A percentile compares a stretch with the other conserved stretches of the same genome.
These are phyloP conservation scores for Coemansia sp. DNA, from an alignment of 192 early-diverging fungal species.

Conservation along the genomic window DNA sequence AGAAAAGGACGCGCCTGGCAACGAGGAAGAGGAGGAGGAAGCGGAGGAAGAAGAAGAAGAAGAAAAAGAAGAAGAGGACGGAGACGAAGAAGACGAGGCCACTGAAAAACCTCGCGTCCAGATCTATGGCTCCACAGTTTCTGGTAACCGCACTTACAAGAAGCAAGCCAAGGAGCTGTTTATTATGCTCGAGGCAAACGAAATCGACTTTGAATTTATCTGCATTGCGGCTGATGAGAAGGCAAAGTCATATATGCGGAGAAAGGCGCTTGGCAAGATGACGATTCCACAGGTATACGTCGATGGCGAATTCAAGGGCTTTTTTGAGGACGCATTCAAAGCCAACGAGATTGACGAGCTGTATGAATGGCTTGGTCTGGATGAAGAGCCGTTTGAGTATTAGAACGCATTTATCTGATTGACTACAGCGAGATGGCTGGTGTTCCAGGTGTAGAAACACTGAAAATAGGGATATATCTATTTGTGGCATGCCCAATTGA, in stretches of 20 bases:
- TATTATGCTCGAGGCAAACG: constrained; percentile 48
- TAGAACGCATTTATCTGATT: neutral
- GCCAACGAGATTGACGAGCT: constrained; percentile 53
- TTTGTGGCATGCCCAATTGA: no score
- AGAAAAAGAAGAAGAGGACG: neutral
- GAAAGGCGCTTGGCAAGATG: constrained; percentile 54
- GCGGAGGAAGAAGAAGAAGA: neutral
- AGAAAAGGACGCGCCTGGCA: neutral
- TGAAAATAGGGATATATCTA: no score
- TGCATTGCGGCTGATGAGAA: constrained; percentile 55
- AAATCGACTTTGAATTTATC: constrained; percentile 58
- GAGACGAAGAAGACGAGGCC: constrained; percentile 8
- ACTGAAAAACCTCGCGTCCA: constrained; percentile 45
- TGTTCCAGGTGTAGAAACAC: no score
- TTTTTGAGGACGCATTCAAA: constrained; percentile 54
- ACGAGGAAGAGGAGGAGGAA: neutral
- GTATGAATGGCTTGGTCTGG: constrained; percentile 53
- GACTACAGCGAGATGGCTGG: no score
- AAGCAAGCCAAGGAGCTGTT: constrained; percentile 49
- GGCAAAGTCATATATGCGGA: constrained; percentile 55
- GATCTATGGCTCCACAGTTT: constrained; percentile 53
- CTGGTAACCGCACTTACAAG: constrained; percentile 53
- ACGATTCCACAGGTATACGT: constrained; percentile 55
- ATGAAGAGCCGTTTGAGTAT: constrained; percentile 53
- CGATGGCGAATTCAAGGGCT: constrained; percentile 54